Evolutionary conservation across 2,329 filamentous ascomycete species (phyloP), one percentile per base, ranked within the genome.

Genomic region (Sarocladiaceae sp.): DNA sequence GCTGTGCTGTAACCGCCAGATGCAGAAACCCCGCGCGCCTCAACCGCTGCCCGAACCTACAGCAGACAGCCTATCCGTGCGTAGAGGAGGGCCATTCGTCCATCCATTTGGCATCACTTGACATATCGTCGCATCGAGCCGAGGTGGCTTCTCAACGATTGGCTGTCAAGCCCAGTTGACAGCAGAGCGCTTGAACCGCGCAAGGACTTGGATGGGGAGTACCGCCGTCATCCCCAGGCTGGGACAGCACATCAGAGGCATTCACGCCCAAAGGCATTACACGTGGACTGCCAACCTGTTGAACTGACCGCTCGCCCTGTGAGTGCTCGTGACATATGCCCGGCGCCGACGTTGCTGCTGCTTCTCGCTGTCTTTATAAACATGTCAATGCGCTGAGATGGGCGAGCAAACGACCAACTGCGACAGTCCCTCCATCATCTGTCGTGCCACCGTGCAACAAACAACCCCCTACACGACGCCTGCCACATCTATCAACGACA

Each of bases 191-290:
- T n/a, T n/a, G n/a, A n/a, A n/a, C n/a, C n/a, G n/a, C n/a, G n/a
- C n/a, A n/a, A n/a, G n/a, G n/a, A n/a, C n/a, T n/a, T n/a, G n/a
- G n/a, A n/a, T n/a, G n/a, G n/a, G n/a, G n/a, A 34, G 24, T 27
- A 32, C 18, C 16, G 15, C 13, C n/a, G 11, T 21, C 23, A 19
- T 21, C 29, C 42, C 42, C 29, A 26, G 31, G n/a, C 31, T 19
- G 19, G 16, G 33, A 15, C 41, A 44, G 16, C 41, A 20, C 33
- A 44, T 35, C 29, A 23, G 33, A 44, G 29, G 42, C 42, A 44
- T 35, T 35, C 33, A 31, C 42, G 42, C 42, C 42, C 42, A 44
- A 44, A 33, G 16, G 18, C 6, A 34, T 19, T 33, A 34, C 42
- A 44, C 42, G 42, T 44, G 42, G 31, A 33, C 31, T 23, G 27